Evolutionary conservation across 371 early-diverging fungal species (phyloP).

Genomic region (Neoconidiobolus thromboides): DNA sequence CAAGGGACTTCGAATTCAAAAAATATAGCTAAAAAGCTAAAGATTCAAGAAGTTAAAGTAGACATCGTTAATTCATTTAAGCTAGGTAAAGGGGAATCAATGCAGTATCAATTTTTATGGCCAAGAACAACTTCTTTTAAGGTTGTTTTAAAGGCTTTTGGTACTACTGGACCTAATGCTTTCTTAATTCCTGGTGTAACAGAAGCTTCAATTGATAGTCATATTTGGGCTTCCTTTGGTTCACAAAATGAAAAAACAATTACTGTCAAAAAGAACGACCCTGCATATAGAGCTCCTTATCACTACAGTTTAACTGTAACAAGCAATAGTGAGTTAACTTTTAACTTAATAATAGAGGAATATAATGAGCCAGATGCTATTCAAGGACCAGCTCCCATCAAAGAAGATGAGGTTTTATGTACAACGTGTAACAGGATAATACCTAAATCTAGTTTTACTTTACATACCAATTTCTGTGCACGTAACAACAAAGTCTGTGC

Average conservation of each 20-base stretch:
- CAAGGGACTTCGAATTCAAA: no score
- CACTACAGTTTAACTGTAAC: not conserved
- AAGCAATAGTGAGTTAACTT: not conserved
- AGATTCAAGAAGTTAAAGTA: no score
- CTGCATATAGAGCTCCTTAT: slow-evolving; percentile 14
- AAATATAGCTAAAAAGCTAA: no score
- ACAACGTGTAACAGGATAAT: slow-evolving; percentile 51
- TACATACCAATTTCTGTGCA: slow-evolving; percentile 57
- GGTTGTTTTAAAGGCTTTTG: no score
- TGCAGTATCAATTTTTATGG: no score
- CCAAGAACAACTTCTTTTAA: no score
- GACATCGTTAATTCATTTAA: no score
- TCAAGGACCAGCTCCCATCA: no score
- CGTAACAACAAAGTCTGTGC: slow-evolving; percentile 55
- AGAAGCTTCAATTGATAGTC: not conserved
- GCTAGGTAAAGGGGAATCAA: no score
- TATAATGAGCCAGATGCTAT: no score
- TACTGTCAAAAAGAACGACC: slow-evolving; percentile 13
- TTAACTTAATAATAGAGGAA: no score
- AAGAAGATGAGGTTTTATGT: slow-evolving; percentile 21
- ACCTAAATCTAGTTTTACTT: slow-evolving; percentile 25
- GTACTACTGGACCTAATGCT: slow-evolving; percentile 7
- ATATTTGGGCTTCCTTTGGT: not conserved
- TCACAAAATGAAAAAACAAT: slow-evolving; percentile 5
- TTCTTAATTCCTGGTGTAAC: slow-evolving; percentile 11